These are phyloP conservation scores for Phytophthora idaei DNA, from an alignment of 352 stramenopile species.

Conservation along the genomic window DNA sequence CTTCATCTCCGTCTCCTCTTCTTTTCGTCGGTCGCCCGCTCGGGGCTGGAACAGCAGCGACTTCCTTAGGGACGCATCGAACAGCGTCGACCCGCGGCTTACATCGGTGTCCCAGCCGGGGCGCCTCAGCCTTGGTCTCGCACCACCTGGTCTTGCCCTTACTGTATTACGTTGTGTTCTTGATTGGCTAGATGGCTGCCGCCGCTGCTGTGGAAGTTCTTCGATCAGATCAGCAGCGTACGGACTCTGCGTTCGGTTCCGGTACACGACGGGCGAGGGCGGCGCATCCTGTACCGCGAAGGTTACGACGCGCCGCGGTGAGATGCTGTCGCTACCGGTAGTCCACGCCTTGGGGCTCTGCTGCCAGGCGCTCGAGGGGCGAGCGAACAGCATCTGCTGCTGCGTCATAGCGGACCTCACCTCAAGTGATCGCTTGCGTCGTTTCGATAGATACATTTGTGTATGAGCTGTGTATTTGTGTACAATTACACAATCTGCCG, in stretches of 20 bases:
- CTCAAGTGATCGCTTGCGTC: not conserved
- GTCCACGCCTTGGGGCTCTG: not conserved
- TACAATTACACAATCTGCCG: not conserved
- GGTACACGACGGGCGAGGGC: conserved; percentile 50
- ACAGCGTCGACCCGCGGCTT: conserved; percentile 33
- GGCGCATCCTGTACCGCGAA: conserved; percentile 53
- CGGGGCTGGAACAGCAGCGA: conserved; percentile 53
- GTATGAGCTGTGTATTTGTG: not conserved
- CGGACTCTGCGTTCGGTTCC: conserved; percentile 4
- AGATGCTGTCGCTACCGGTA: conserved; percentile 2
- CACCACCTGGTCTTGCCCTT: not conserved
- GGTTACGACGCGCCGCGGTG: conserved; percentile 46
- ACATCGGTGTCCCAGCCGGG: conserved; percentile 60
- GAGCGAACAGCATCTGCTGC: conserved; percentile 35
- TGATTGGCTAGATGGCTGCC: not conserved
- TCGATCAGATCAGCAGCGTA: conserved; percentile 16
- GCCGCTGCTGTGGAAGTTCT: conserved; percentile 6
- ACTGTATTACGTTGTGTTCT: not conserved
- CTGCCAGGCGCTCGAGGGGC: not conserved
- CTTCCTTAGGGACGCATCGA: conserved; percentile 63
- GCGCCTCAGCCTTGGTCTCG: conserved; percentile 10
- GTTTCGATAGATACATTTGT: conserved; percentile 18
- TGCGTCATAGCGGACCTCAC: conserved; percentile 4
- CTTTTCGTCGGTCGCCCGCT: conserved; percentile 43
- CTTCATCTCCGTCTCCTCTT: conserved; percentile 26